Evolutionary conservation across 176 grass and related monocot genomes (phyloP).

Genomic region (Avena sativa): DNA sequence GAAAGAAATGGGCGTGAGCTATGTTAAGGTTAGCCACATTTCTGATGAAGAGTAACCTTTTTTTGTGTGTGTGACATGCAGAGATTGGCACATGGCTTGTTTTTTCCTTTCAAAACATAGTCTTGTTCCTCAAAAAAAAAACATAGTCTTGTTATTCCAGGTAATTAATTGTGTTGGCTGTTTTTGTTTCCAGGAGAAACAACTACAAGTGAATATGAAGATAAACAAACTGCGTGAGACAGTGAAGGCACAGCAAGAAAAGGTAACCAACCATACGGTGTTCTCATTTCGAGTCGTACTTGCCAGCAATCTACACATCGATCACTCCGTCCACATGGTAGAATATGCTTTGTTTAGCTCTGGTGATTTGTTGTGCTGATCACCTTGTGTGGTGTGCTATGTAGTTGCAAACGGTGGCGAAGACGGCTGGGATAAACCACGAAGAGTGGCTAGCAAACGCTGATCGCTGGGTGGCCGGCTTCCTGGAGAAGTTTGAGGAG

Average conservation of each 20-base stretch:
- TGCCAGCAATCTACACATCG: background rate
- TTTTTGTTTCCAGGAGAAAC: constrained; percentile 76
- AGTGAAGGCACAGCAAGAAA: constrained; percentile 94
- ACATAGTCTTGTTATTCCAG: background rate
- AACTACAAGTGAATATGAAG: constrained; percentile 96
- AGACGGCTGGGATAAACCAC: constrained; percentile 79
- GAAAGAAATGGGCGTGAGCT: constrained; percentile 96
- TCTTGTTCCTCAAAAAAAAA: background rate
- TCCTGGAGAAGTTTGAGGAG: constrained; percentile 98
- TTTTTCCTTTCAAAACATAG: background rate
- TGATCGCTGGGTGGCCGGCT: constrained; percentile 93
- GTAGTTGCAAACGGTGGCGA: constrained; percentile 92
- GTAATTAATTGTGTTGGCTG: constrained; percentile 12
- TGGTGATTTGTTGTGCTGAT: constrained; percentile 11
- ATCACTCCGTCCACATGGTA: background rate
- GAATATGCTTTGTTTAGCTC: background rate
- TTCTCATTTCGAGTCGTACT: background rate
- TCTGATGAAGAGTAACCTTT: background rate
- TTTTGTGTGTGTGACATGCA: background rate
- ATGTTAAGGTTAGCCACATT: constrained; percentile 79
- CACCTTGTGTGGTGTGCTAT: background rate
- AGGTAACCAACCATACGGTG: constrained; percentile 46
- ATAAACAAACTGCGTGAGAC: constrained; percentile 87
- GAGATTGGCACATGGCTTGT: background rate
- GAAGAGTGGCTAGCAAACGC: constrained; percentile 91